Percentiles rank a stretch among this genome's conserved stretches.
Evolutionary conservation across 2,329 filamentous ascomycete genomes (phyloP).

Genomic region (Phialophora expanda): DNA sequence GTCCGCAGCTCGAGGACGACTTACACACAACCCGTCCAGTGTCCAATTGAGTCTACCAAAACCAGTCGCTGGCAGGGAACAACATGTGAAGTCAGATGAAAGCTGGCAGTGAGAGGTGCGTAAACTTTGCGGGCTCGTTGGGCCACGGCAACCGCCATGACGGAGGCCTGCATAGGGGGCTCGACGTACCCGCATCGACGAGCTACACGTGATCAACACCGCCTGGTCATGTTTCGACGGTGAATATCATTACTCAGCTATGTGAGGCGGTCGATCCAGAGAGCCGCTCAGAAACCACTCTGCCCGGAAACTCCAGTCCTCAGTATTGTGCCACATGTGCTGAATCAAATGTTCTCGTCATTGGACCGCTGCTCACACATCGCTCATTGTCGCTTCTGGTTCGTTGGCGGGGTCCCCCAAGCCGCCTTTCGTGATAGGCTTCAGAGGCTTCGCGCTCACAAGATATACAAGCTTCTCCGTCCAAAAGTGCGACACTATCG

Average conservation of each 20-base stretch:
- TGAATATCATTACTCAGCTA: slow-evolving; percentile 1
- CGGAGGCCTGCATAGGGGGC: not conserved
- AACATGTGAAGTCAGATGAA: not conserved
- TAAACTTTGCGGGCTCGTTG: not conserved
- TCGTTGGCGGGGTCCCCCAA: not conserved
- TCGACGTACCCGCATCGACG: not conserved
- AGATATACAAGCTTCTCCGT: slow-evolving; percentile 71
- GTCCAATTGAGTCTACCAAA: slow-evolving; percentile 24
- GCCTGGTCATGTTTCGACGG: not conserved
- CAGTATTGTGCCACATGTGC: slow-evolving; percentile 2
- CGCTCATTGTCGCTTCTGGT: not conserved
- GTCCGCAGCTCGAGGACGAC: slow-evolving; percentile 12
- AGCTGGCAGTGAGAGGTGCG: not conserved
- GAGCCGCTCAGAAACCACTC: not conserved
- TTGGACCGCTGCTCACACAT: slow-evolving; percentile 9
- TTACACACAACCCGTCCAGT: slow-evolving; percentile 24
- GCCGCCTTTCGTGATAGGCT: slow-evolving; percentile 7
- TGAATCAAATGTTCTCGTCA: not conserved
- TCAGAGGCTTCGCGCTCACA: slow-evolving; percentile 70
- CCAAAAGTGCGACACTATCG: slow-evolving; percentile 72
- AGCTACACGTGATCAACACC: not conserved
- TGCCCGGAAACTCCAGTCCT: not conserved
- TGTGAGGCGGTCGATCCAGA: not conserved
- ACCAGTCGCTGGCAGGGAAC: not conserved
- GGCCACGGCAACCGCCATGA: not conserved